Conservation (phyloP, 2,329 filamentous ascomycete genomes). For the Paracamarosporium sp. region DNA sequence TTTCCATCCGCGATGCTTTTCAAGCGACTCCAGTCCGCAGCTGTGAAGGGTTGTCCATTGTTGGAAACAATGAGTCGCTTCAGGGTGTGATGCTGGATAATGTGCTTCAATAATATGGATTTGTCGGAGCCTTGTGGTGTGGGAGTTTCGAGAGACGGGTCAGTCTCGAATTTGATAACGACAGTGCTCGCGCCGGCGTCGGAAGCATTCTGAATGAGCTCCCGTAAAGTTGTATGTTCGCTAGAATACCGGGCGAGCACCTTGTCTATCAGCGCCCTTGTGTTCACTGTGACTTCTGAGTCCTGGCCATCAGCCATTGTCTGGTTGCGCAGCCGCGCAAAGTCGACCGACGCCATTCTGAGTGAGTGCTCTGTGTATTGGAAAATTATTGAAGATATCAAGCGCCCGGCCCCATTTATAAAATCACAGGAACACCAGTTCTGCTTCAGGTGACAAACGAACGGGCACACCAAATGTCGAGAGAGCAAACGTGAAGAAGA, state of each 20-base stretch:
- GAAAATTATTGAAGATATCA: not conserved
- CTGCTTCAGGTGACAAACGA: not conserved
- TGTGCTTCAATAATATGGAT: conserved; percentile 80
- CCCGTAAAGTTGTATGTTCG: conserved; percentile 87
- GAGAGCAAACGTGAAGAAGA: not conserved
- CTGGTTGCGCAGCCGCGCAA: conserved; percentile 77
- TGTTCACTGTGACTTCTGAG: conserved; percentile 97
- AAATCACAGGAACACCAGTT: not conserved
- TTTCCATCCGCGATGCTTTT: conserved; percentile 99
- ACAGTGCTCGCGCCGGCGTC: conserved; percentile 92
- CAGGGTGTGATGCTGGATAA: conserved; percentile 83
- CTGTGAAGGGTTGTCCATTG: conserved; percentile 84
- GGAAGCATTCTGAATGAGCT: conserved; percentile 97
- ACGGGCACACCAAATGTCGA: not conserved
- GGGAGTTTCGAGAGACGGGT: conserved; percentile 80
- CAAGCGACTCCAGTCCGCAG: conserved; percentile 89
- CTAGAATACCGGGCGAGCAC: conserved; percentile 95
- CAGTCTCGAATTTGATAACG: conserved; percentile 88
- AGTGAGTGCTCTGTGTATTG: not conserved
- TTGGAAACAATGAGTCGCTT: conserved; percentile 90
- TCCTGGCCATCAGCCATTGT: conserved; percentile 91
- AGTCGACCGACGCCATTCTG: conserved; percentile 55
- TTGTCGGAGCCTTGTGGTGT: conserved; percentile 69
- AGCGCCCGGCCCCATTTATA: not conserved
- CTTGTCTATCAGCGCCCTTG: conserved; percentile 95